phyloP scores from a whole-genome alignment of 306 rosid genomes.

The Quillaja saponaria region DNA sequence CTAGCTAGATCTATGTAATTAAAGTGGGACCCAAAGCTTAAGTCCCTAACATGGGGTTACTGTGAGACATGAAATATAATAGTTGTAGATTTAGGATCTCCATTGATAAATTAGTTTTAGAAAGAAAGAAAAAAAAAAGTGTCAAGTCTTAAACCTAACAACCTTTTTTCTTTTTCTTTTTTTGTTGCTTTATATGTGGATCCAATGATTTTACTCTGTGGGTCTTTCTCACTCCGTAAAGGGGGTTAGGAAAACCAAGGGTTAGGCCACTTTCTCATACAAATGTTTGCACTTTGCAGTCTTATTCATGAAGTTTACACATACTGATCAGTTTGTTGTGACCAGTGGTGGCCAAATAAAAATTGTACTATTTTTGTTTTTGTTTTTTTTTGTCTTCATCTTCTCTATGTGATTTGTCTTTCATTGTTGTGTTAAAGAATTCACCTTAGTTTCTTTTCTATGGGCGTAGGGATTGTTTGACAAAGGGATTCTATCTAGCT shows the following conservation, averaged over 20 bases:
- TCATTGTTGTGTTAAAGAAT: constrained; percentile 8
- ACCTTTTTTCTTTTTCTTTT: constrained; percentile 28
- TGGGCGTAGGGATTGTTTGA: constrained; percentile 25
- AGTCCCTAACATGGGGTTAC: constrained; percentile 34
- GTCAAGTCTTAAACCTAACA: constrained; percentile 38
- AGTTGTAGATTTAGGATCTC: constrained; percentile 44
- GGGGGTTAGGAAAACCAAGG: constrained; percentile 23
- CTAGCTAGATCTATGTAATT: constrained; percentile 14
- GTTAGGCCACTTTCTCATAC: constrained; percentile 38
- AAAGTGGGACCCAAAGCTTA: constrained; percentile 36
- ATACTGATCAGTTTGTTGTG: constrained; percentile 37
- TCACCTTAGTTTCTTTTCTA: constrained; percentile 14
- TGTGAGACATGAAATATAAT: constrained; percentile 28
- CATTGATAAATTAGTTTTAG: constrained; percentile 29
- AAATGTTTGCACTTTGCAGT: no score
- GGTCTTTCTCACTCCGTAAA: constrained; percentile 28
- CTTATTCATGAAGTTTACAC: constrained; percentile 30
- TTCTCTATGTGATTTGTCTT: constrained; percentile 25
- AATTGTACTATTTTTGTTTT: constrained; percentile 25
- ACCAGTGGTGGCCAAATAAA: constrained; percentile 33
- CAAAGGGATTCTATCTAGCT: neutral
- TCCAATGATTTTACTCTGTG: constrained; percentile 60
- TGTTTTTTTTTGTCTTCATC: no score
- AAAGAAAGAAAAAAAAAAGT: constrained; percentile 17
- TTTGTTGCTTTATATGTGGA: constrained; percentile 49